A percentile compares a stretch with the other conserved stretches of the same genome.
phyloP scores from a whole-genome alignment of 176 grass and related monocot species.

The Secale cereale region DNA sequence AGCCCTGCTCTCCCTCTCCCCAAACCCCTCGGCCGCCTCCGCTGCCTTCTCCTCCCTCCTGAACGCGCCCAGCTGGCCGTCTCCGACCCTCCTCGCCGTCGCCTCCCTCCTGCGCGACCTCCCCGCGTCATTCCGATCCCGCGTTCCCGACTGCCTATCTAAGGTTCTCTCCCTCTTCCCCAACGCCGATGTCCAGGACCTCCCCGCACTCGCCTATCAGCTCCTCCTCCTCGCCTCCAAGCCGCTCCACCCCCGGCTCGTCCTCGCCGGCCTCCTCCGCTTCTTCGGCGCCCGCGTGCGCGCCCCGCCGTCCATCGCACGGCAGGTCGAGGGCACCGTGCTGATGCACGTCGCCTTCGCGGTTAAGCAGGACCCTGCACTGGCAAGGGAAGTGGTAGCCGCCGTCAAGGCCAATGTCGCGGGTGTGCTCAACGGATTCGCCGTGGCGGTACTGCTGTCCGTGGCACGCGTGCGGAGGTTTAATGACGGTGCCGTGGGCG shows the following conservation, averaged over 20 bases:
- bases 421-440: slow-evolving; percentile 59
- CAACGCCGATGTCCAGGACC: slow-evolving; percentile 60
- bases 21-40: neutral
- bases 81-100: slow-evolving; percentile 32
- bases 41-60: slow-evolving; percentile 22
- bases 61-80: slow-evolving; percentile 5
- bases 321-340: slow-evolving; percentile 77
- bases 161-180: slow-evolving; percentile 54
- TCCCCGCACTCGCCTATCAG: slow-evolving; percentile 68
- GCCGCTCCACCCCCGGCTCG: slow-evolving; percentile 42
- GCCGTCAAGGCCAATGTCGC: slow-evolving; percentile 53
- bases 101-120: slow-evolving; percentile 41
- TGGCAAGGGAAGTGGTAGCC: slow-evolving; percentile 68
- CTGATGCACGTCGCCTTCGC: slow-evolving; percentile 83
- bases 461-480: slow-evolving; percentile 69
- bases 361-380: slow-evolving; percentile 81
- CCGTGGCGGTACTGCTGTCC: slow-evolving; percentile 67
- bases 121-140: slow-evolving; percentile 27
- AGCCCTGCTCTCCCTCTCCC: slow-evolving; percentile 24
- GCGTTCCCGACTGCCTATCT: slow-evolving; percentile 39
- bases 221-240: slow-evolving; percentile 83
- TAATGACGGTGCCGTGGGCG: slow-evolving; percentile 44
- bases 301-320: slow-evolving; percentile 52
- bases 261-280: slow-evolving; percentile 56
- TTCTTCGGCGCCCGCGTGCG: slow-evolving; percentile 58